Percentiles rank a stretch among this genome's conserved stretches.
phyloP scores from a whole-genome alignment of 768 basidiomycete genomes.

The Rhizopogon sp. region DNA sequence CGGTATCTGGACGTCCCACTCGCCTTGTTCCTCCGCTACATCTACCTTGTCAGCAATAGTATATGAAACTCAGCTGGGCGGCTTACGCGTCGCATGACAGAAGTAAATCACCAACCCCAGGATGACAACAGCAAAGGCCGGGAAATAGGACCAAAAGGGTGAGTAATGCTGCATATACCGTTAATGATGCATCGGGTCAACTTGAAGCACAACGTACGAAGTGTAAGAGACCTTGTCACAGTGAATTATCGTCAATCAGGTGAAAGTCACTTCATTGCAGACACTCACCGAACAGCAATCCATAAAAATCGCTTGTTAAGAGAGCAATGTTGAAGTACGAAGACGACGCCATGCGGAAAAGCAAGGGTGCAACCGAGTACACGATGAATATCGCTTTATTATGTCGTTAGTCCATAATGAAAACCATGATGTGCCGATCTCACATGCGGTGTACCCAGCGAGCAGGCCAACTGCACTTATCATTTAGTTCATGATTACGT shows the following conservation, averaged over 20 bases:
- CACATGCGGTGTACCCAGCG: constrained; percentile 36
- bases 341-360: constrained; percentile 75
- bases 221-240: constrained; percentile 3
- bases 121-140: constrained; percentile 63
- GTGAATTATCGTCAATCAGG: neutral
- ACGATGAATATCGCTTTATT: constrained; percentile 63
- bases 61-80: neutral
- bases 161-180: constrained; percentile 48
- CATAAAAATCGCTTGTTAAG: constrained; percentile 76
- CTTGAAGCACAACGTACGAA: constrained; percentile 1
- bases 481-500: neutral
- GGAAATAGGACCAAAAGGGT: constrained; percentile 84
- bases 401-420: neutral
- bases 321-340: constrained; percentile 75
- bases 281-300: constrained; percentile 55
- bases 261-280: neutral
- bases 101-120: constrained; percentile 72
- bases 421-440: neutral
- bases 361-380: constrained; percentile 72
- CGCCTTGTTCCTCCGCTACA: constrained; percentile 64
- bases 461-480: constrained; percentile 34
- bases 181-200: neutral
- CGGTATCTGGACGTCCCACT: constrained; percentile 48
- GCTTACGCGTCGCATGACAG: constrained; percentile 71
- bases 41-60: neutral